Conservation (phyloP, 805 yeast species). For the Wickerhamiella alocasiicola region DNA sequence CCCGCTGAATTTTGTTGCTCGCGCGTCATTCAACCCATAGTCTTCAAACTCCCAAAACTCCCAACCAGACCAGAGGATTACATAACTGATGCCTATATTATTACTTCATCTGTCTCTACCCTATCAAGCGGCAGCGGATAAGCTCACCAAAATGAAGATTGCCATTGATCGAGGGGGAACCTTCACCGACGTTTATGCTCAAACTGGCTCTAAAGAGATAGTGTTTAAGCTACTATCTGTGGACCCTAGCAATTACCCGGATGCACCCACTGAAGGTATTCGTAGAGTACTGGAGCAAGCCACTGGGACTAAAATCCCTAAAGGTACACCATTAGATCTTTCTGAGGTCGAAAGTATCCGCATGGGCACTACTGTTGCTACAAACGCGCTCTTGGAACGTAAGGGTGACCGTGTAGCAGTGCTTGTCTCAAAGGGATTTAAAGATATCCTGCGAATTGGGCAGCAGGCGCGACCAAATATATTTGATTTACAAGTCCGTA, state of each 20-base stretch:
- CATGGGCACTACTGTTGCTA: constrained; percentile 94
- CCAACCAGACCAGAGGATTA: too few relatives aligned
- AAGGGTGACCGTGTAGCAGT: constrained; percentile 84
- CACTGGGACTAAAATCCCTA: constrained; percentile 42
- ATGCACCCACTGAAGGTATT: constrained; percentile 89
- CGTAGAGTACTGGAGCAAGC: constrained; percentile 58
- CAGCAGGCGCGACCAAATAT: constrained; percentile 86
- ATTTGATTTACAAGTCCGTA: constrained; percentile 66
- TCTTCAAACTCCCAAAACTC: too few relatives aligned
- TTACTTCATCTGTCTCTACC: background rate
- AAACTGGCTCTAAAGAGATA: constrained; percentile 41
- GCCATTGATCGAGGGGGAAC: constrained; percentile 64
- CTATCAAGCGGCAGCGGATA: background rate
- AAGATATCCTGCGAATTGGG: constrained; percentile 72
- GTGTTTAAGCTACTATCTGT: constrained; percentile 74
- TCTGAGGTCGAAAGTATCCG: constrained; percentile 50
- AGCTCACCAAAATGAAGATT: constrained; percentile 14
- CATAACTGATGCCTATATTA: too few relatives aligned
- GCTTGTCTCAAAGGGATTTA: constrained; percentile 78
- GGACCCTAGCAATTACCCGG: constrained; percentile 75
- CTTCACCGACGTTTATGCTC: constrained; percentile 66
- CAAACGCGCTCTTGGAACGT: constrained; percentile 85
- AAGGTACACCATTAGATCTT: constrained; percentile 44
- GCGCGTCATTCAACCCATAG: too few relatives aligned
- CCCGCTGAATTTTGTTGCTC: too few relatives aligned